phyloP scores from a whole-genome alignment of 116 monocot genomes.

The Iris pallida region DNA sequence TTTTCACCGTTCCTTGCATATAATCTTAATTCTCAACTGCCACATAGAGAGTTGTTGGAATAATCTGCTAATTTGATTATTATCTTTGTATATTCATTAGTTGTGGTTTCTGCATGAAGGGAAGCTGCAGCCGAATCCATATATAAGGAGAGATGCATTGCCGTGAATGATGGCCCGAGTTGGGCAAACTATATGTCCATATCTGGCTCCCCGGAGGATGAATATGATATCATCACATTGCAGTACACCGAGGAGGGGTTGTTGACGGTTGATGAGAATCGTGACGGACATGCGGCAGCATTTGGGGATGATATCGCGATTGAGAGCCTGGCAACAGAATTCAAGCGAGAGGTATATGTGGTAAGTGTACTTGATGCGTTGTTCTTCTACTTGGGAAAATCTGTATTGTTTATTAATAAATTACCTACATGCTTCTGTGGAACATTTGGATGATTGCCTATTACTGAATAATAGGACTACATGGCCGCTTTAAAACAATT shows the following conservation, averaged over 20 bases:
- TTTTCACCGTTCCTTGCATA: neutral
- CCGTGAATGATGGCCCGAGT: constrained; percentile 57
- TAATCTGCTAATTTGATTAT: no score
- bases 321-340: constrained; percentile 81
- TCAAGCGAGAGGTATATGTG: constrained; percentile 81
- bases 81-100: neutral
- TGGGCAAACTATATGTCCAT: constrained; percentile 94
- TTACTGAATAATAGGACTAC: neutral
- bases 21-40: neutral
- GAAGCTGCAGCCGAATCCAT: constrained; percentile 73
- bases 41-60: no score
- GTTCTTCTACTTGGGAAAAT: neutral
- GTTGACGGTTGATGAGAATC: constrained; percentile 77
- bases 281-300: constrained; percentile 68
- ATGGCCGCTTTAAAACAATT: no score
- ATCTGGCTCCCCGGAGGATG: constrained; percentile 73
- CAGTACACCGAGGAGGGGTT: constrained; percentile 90
- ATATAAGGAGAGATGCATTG: constrained; percentile 75
- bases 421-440: neutral
- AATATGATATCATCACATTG: constrained; percentile 77
- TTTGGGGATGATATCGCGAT: constrained; percentile 97
- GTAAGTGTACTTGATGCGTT: constrained; percentile 27
- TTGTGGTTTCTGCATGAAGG: constrained; percentile 28
- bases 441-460: neutral
- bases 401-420: neutral